Percentiles rank a stretch among this genome's conserved stretches.
Evolutionary conservation across 2,329 filamentous ascomycete genomes (phyloP).

Genomic region (Acrodontium crateriforme): DNA sequence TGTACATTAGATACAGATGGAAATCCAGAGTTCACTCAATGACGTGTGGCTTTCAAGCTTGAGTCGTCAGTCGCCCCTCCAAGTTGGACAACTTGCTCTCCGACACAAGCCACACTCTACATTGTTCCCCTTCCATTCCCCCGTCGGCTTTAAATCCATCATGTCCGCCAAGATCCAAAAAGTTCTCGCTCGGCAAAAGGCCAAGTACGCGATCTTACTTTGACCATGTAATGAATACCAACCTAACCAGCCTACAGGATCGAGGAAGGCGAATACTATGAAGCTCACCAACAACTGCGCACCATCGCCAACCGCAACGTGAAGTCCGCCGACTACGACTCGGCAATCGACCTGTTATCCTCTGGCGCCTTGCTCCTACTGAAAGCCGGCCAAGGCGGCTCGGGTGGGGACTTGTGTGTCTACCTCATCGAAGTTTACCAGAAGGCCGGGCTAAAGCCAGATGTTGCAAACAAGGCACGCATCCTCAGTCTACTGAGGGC

Average conservation of each 20-base stretch:
- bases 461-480: constrained; percentile 58
- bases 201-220: constrained; percentile 42
- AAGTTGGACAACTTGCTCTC: no score
- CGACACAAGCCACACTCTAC: no score
- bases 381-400: constrained; percentile 84
- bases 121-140: no score
- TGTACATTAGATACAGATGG: no score
- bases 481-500: constrained; percentile 66
- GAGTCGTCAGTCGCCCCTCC: no score
- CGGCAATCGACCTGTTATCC: constrained; percentile 76
- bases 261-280: constrained; percentile 84
- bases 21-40: no score
- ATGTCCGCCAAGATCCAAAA: constrained; percentile 48
- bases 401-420: constrained; percentile 77
- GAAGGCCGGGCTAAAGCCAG: constrained; percentile 67
- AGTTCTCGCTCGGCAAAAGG: constrained; percentile 61
- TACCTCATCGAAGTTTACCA: constrained; percentile 83
- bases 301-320: constrained; percentile 89
- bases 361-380: constrained; percentile 75
- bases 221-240: constrained; percentile 1
- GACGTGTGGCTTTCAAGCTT: no score
- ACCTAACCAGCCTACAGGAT: constrained; percentile 42
- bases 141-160: no score
- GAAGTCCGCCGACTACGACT: constrained; percentile 70
- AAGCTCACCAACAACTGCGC: constrained; percentile 95